Percentiles rank a stretch among this genome's conserved stretches.
Conservation (phyloP, 495 filamentous ascomycete species). For the Trichoderma virens region DNA sequence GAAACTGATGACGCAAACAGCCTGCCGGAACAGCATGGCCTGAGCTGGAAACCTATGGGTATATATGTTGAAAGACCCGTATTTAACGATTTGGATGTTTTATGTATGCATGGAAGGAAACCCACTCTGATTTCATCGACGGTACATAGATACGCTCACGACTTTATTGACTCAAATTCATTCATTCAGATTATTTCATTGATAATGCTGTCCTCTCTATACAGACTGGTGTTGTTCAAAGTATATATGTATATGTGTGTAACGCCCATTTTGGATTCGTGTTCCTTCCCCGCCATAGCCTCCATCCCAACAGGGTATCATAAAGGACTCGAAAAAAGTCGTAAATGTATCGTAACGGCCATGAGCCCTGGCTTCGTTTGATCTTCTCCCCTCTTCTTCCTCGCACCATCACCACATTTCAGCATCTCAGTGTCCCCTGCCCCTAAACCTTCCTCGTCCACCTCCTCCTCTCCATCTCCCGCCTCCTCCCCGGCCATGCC, state of each 20-base stretch:
- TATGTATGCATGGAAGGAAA: conserved; percentile 8
- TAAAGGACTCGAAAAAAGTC: neutral
- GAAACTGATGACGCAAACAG: neutral
- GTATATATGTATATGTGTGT: neutral
- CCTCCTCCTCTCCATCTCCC: conserved; percentile 27
- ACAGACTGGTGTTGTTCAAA: neutral
- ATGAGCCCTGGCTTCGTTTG: neutral
- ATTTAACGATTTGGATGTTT: conserved; percentile 9
- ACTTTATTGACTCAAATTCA: neutral
- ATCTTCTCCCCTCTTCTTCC: neutral
- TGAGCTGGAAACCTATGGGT: neutral
- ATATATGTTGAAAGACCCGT: neutral
- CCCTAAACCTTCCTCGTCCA: conserved; percentile 18
- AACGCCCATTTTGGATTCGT: neutral
- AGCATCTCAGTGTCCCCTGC: conserved; percentile 6
- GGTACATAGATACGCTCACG: conserved; percentile 9
- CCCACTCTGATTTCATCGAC: neutral
- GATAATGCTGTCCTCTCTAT: neutral
- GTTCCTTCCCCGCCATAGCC: neutral
- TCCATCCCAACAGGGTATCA: conserved; percentile 1
- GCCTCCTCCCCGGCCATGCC: conserved; percentile 27
- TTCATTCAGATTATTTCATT: neutral
- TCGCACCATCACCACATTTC: neutral
- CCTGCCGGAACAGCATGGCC: conserved; percentile 3
- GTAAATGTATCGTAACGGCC: neutral